Evolutionary conservation across 2,329 filamentous ascomycete genomes (phyloP).

Genomic region (Colletotrichum salicis): DNA sequence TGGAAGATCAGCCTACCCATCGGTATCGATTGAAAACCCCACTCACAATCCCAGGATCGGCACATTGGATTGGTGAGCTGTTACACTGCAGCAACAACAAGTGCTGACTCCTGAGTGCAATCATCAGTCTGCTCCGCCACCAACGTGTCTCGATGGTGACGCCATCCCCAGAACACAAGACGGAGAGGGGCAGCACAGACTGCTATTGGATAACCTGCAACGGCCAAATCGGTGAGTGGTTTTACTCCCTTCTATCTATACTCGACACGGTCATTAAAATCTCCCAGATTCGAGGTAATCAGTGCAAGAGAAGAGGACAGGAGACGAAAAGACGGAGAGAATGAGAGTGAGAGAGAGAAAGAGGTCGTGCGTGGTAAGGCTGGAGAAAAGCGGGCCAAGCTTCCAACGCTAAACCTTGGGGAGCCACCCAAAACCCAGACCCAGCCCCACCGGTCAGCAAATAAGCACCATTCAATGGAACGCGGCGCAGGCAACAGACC

Average conservation of each 20-base stretch:
- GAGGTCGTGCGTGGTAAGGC: slow-evolving; percentile 20
- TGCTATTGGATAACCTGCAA: too few species aligned
- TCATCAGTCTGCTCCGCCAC: slow-evolving; percentile 12
- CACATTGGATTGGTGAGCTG: background rate
- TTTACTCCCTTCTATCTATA: too few species aligned
- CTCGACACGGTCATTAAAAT: too few species aligned
- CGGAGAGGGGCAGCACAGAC: background rate
- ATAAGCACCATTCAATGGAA: slow-evolving; percentile 23
- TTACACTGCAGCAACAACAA: slow-evolving; percentile 12
- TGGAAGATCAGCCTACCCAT: background rate
- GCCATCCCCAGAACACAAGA: background rate
- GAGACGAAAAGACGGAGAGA: background rate
- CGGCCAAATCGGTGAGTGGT: too few species aligned
- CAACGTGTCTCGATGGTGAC: background rate
- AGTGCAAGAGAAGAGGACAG: background rate
- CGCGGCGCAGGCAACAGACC: slow-evolving; percentile 3
- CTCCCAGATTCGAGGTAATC: background rate
- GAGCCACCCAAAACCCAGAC: background rate
- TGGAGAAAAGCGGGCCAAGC: slow-evolving; percentile 14
- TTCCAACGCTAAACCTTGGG: background rate
- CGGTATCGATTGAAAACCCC: background rate
- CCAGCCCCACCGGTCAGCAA: slow-evolving; percentile 25
- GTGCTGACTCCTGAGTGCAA: background rate
- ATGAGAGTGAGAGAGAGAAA: background rate
- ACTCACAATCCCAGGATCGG: background rate